Percentiles rank a stretch among this genome's conserved stretches.
Conservation (phyloP, 192 early-diverging fungal species). For the Rhizophagus sp. region DNA sequence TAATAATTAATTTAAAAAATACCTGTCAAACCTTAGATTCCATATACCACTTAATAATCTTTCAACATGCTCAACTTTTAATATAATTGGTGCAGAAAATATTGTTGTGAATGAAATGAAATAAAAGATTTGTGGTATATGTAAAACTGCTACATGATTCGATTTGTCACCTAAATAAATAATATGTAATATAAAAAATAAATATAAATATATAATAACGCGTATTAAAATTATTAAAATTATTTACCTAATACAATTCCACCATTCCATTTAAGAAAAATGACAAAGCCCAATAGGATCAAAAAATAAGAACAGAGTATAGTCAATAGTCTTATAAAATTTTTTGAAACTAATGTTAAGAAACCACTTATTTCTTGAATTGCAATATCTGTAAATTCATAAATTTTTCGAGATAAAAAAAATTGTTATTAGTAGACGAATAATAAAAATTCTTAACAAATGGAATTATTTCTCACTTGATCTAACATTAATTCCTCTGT, state of each 20-base stretch:
- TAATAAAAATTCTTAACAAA: not conserved
- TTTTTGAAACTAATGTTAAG: constrained; percentile 23
- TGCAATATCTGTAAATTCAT: not conserved
- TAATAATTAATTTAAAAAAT: not conserved
- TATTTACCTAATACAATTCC: constrained; percentile 80
- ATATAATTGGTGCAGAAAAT: constrained; percentile 48
- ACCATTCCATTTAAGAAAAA: constrained; percentile 74
- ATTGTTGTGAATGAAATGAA: constrained; percentile 64
- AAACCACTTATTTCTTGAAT: constrained; percentile 32
- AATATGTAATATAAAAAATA: too few relatives aligned
- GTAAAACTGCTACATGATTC: constrained; percentile 77
- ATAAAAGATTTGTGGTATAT: constrained; percentile 88
- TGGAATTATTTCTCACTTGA: not conserved
- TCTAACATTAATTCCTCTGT: not conserved
- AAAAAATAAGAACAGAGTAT: constrained; percentile 55
- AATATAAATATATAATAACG: not conserved
- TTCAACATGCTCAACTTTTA: constrained; percentile 27
- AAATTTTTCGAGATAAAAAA: not conserved
- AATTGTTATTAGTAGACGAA: not conserved
- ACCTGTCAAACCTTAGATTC: not conserved
- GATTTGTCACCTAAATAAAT: constrained; percentile 69
- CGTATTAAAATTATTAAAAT: not conserved
- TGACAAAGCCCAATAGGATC: constrained; percentile 51
- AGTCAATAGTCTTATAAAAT: constrained; percentile 21
- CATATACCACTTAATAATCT: not conserved